phyloP scores from a whole-genome alignment of 2,329 filamentous ascomycete genomes.

The Trichoderma guizhouense region DNA sequence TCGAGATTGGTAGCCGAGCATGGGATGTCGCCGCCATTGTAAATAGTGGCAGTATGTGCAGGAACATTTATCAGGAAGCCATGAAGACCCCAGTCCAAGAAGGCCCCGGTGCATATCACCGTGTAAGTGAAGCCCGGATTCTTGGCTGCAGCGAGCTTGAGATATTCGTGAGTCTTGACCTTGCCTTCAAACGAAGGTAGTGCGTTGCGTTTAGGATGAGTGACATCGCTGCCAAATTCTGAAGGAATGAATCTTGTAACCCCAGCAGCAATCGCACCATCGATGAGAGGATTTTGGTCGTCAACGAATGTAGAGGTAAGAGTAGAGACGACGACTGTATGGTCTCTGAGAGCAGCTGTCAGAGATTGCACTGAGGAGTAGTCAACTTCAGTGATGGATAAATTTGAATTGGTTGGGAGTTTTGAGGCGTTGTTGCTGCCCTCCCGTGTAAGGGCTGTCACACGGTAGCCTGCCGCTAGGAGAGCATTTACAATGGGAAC shows the following conservation, averaged over 20 bases:
- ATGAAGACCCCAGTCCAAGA: not conserved
- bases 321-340: not conserved
- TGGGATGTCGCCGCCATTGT: not conserved
- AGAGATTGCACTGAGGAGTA: not conserved
- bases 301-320: not conserved
- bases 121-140: not conserved
- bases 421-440: slow-evolving; percentile 1
- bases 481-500: not conserved
- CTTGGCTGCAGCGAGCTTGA: not conserved
- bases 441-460: not conserved
- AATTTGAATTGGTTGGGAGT: not conserved
- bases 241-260: not conserved
- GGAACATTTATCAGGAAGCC: not conserved
- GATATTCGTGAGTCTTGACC: not conserved
- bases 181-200: not conserved
- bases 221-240: not conserved
- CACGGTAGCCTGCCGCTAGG: not conserved
- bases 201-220: not conserved
- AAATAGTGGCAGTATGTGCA: not conserved
- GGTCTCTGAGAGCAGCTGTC: not conserved
- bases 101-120: not conserved
- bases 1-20: not conserved
- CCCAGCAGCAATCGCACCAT: not conserved
- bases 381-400: not conserved
- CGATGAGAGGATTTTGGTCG: not conserved